A percentile compares a stretch with the other conserved stretches of the same genome.
Evolutionary conservation across 257 asterid species (phyloP).

Genomic region (Lycium ferocissimum): DNA sequence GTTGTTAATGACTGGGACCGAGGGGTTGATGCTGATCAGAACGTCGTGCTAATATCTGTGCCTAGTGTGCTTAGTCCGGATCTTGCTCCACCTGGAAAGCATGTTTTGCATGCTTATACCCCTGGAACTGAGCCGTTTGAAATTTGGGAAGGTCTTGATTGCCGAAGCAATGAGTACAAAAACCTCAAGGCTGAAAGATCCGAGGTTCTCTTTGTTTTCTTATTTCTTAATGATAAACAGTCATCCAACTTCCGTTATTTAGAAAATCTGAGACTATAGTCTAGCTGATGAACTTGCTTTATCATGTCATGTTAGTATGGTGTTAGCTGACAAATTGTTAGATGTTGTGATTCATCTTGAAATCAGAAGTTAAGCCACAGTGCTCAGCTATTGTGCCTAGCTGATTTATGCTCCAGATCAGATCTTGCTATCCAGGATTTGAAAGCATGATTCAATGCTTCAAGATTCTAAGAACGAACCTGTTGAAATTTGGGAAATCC

Average conservation of each 20-base stretch:
- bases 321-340: no score
- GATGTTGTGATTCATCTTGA: no score
- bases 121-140: slow-evolving; percentile 96
- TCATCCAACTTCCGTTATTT: neutral
- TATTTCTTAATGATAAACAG: neutral
- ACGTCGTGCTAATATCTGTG: slow-evolving; percentile 83
- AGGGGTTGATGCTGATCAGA: slow-evolving; percentile 97
- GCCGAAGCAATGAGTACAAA: slow-evolving; percentile 80
- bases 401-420: no score
- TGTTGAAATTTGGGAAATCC: no score
- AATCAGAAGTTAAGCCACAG: no score
- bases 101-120: slow-evolving; percentile 82
- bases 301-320: no score
- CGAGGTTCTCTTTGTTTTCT: slow-evolving; percentile 54
- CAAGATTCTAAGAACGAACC: no score
- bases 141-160: slow-evolving; percentile 91
- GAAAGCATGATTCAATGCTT: no score
- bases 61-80: slow-evolving; percentile 85
- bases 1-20: slow-evolving; percentile 93
- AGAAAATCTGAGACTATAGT: neutral
- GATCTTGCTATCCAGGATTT: no score
- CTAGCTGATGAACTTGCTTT: neutral
- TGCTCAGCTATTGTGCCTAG: neutral
- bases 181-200: slow-evolving; percentile 87
- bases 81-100: slow-evolving; percentile 94